phyloP scores from a whole-genome alignment of 2,329 filamentous ascomycete species.

The Alternaria infectoria region DNA sequence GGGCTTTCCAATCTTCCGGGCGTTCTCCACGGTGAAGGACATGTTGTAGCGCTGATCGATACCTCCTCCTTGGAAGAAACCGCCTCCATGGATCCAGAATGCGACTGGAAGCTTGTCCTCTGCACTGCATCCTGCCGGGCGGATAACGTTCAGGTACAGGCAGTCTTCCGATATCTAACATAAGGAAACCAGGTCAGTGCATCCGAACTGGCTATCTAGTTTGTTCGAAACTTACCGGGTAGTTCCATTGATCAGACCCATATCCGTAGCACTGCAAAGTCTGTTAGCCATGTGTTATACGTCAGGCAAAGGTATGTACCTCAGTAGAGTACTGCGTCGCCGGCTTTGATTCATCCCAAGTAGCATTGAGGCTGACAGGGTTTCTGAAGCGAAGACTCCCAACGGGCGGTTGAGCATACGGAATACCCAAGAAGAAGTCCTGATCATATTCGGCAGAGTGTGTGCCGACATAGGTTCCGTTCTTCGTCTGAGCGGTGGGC shows the following conservation, averaged over 20 bases:
- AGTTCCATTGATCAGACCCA: slow-evolving; percentile 45
- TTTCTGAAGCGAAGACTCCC: slow-evolving; percentile 58
- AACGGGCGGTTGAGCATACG: slow-evolving; percentile 51
- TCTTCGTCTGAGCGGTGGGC: slow-evolving; percentile 49
- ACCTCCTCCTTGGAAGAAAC: slow-evolving; percentile 56
- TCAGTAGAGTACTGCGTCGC: slow-evolving; percentile 42
- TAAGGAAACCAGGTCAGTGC: background rate
- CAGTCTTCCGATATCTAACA: slow-evolving; percentile 55
- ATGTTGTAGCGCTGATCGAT: slow-evolving; percentile 62
- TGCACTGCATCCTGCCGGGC: slow-evolving; percentile 45
- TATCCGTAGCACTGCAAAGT: slow-evolving; percentile 45
- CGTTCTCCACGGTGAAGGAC: slow-evolving; percentile 55
- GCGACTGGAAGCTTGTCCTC: slow-evolving; percentile 58
- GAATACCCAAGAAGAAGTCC: slow-evolving; percentile 57
- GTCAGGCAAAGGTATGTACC: slow-evolving; percentile 8
- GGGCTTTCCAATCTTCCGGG: slow-evolving; percentile 54
- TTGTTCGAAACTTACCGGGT: slow-evolving; percentile 44
- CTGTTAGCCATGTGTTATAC: slow-evolving; percentile 5
- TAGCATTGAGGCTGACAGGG: slow-evolving; percentile 55
- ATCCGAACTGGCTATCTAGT: background rate
- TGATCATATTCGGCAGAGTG: slow-evolving; percentile 51
- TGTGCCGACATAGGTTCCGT: slow-evolving; percentile 52
- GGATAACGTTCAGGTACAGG: slow-evolving; percentile 60
- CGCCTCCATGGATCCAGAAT: slow-evolving; percentile 64
- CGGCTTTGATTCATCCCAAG: slow-evolving; percentile 46